These are phyloP conservation scores for Striga hermonthica DNA, from an alignment of 305 asterid species.

Conservation along the genomic window DNA sequence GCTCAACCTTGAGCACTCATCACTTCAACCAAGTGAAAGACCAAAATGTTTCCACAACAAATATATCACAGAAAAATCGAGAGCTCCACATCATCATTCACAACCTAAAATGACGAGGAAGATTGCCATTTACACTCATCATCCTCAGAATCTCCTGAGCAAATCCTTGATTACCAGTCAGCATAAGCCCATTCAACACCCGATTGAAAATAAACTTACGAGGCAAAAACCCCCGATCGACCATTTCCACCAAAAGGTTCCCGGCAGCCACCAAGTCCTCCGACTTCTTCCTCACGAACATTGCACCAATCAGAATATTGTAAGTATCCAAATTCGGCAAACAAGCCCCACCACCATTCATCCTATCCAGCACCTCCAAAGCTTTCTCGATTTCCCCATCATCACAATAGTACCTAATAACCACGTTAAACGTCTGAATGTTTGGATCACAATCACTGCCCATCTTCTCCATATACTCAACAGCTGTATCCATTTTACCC, in stretches of 20 bases:
- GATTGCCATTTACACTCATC: constrained; percentile 50
- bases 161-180: constrained; percentile 82
- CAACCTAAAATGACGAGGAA: constrained; percentile 62
- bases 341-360: constrained; percentile 56
- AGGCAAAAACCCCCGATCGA: constrained; percentile 75
- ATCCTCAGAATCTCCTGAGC: constrained; percentile 70
- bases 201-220: constrained; percentile 70
- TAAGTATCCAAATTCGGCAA: constrained; percentile 87
- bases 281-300: constrained; percentile 78
- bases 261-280: constrained; percentile 79
- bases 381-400: constrained; percentile 80
- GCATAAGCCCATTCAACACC: constrained; percentile 77
- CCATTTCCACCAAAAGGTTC: constrained; percentile 78
- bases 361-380: constrained; percentile 59
- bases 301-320: constrained; percentile 69
- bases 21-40: no score
- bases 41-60: no score
- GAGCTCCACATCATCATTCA: constrained; percentile 32
- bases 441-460: constrained; percentile 63
- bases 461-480: constrained; percentile 64
- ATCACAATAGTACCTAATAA: constrained; percentile 73
- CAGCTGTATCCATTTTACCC: constrained; percentile 61
- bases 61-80: no score
- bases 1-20: no score
- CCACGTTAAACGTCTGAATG: constrained; percentile 71